phyloP scores from a whole-genome alignment of 306 rosid genomes.

The Mimosa bimucronata region DNA sequence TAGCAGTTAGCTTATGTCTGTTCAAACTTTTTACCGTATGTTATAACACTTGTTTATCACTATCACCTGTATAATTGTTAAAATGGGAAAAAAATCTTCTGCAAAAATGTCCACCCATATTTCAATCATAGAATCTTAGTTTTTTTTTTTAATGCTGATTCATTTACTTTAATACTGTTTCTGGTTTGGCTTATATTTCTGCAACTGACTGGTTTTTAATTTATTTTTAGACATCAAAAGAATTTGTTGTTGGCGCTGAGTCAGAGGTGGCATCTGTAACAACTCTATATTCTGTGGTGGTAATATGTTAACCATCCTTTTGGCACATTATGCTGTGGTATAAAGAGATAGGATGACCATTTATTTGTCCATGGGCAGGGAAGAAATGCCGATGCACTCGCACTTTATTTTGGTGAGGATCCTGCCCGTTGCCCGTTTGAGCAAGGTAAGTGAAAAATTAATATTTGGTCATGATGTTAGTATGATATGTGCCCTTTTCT shows the following conservation, averaged over 20 bases:
- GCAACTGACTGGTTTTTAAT: conserved; percentile 26
- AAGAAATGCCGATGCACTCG: conserved; percentile 91
- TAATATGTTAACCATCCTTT: conserved; percentile 48
- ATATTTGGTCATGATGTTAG: conserved; percentile 2
- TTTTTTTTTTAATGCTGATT: conserved; percentile 8
- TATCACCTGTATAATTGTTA: conserved; percentile 9
- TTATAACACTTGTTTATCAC: not conserved
- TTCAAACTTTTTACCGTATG: conserved; percentile 17
- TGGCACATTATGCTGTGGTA: conserved; percentile 30
- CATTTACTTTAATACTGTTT: conserved; percentile 22
- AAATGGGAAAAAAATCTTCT: not conserved
- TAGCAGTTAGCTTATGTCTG: not conserved
- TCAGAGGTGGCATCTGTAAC: conserved; percentile 81
- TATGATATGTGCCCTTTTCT: conserved; percentile 16
- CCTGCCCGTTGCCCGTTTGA: conserved; percentile 90
- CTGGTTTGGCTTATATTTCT: conserved; percentile 16
- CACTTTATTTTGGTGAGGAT: conserved; percentile 89
- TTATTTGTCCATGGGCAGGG: conserved; percentile 68
- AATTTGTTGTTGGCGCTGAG: conserved; percentile 73
- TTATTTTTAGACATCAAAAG: conserved; percentile 73
- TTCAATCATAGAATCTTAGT: not conserved
- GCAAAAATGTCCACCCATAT: conserved; percentile 5
- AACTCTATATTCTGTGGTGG: conserved; percentile 76
- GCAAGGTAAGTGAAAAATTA: conserved; percentile 69
- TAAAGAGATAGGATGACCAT: conserved; percentile 32